phyloP scores from a whole-genome alignment of 805 yeast genomes.

The Scheffersomyces lignosus region DNA sequence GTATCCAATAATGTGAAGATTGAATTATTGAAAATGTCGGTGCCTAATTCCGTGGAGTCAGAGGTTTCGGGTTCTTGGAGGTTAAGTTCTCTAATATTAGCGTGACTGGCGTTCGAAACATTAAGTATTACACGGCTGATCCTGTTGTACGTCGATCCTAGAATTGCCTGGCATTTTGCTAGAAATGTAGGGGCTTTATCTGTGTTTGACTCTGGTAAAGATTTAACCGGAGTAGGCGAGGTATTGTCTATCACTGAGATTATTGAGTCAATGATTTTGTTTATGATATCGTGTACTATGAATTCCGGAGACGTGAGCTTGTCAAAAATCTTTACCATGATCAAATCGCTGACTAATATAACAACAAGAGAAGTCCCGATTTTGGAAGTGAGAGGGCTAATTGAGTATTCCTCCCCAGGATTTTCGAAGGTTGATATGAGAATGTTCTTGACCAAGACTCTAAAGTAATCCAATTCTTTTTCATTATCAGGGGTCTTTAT shows the following conservation, averaged over 20 bases:
- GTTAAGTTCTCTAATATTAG: too few relatives aligned
- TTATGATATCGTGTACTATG: conserved; percentile 16
- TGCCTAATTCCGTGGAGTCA: neutral
- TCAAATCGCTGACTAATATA: conserved; percentile 29
- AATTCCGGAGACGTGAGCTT: conserved; percentile 27
- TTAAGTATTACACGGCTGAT: neutral
- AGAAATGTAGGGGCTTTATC: neutral
- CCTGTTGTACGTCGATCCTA: neutral
- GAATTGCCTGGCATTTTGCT: neutral
- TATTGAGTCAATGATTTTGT: conserved; percentile 4
- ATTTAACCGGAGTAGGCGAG: neutral
- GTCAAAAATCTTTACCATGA: conserved; percentile 21
- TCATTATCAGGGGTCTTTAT: neutral
- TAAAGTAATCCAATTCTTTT: conserved; percentile 13
- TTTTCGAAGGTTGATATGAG: conserved; percentile 15
- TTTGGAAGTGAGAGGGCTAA: conserved; percentile 19
- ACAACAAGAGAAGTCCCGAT: conserved; percentile 22
- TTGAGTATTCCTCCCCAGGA: conserved; percentile 3
- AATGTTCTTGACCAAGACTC: conserved; percentile 23
- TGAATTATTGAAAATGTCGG: conserved; percentile 13
- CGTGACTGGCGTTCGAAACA: neutral
- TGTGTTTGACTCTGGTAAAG: too few relatives aligned
- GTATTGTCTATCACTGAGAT: conserved; percentile 3
- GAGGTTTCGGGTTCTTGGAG: neutral
- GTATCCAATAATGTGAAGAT: conserved; percentile 18